phyloP scores from a whole-genome alignment of 345 rosid genomes.

The Eucalyptus fibrosa region DNA sequence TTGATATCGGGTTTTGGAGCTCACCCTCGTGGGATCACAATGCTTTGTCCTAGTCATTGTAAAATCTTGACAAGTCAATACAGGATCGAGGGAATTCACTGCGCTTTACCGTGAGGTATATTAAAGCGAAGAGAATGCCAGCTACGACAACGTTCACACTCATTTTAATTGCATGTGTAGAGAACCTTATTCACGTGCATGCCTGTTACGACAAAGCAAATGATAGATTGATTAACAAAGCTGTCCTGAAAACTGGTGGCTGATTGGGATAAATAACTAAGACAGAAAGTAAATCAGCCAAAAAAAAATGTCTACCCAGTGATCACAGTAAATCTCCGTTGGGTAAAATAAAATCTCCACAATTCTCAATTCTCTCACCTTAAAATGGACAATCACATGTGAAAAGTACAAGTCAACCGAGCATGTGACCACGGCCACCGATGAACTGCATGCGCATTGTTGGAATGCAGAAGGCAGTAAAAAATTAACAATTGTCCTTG shows the following conservation, averaged over 20 bases:
- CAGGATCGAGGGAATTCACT: fast-evolving
- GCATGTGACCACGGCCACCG: constrained; percentile 54
- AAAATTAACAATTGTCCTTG: neutral
- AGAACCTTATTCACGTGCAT: constrained; percentile 65
- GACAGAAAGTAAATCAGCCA: neutral
- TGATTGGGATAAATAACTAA: neutral
- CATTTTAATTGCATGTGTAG: constrained; percentile 58
- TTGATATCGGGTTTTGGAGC: fast-evolving
- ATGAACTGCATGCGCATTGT: constrained; percentile 27
- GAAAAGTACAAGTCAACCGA: constrained; percentile 62
- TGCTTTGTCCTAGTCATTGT: neutral
- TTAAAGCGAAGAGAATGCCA: constrained; percentile 48
- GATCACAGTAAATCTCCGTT: constrained; percentile 18
- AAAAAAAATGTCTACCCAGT: neutral
- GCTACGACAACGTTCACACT: constrained; percentile 43
- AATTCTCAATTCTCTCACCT: constrained; percentile 17
- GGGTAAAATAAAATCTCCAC: constrained; percentile 27
- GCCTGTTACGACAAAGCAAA: constrained; percentile 23
- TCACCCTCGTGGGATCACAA: no score
- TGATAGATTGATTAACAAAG: neutral
- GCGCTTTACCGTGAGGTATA: constrained; percentile 29
- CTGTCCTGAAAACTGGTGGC: neutral
- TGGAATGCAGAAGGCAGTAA: neutral
- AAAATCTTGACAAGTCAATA: no score
- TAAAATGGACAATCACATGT: constrained; percentile 57